phyloP scores from a whole-genome alignment of 768 basidiomycete genomes.

The Tricholoma matsutake region DNA sequence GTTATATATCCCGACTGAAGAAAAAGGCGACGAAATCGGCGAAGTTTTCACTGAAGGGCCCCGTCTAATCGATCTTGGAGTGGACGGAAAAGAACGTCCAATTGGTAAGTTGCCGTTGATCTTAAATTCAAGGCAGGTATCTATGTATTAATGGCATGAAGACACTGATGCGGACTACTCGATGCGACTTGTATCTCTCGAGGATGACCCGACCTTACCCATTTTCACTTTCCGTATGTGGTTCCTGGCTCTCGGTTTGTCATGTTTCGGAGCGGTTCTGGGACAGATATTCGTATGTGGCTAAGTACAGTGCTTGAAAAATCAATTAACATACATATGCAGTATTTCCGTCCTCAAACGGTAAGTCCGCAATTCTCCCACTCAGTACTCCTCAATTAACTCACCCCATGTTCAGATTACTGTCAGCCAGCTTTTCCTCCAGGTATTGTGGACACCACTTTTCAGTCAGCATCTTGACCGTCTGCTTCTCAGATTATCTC shows the following conservation, averaged over 20 bases:
- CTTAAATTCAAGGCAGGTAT: neutral
- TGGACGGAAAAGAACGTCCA: constrained; percentile 46
- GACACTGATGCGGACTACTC: constrained; percentile 34
- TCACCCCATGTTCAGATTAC: constrained; percentile 17
- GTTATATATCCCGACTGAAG: constrained; percentile 3
- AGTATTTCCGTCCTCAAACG: constrained; percentile 44
- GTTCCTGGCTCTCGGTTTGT: constrained; percentile 44
- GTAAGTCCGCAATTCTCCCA: neutral
- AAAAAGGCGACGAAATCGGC: constrained; percentile 10
- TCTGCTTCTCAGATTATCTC: constrained; percentile 33
- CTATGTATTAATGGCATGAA: constrained; percentile 4
- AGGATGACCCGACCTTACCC: constrained; percentile 36
- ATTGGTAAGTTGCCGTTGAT: constrained; percentile 31
- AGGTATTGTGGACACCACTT: neutral
- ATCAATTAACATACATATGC: constrained; percentile 2
- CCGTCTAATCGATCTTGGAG: constrained; percentile 41
- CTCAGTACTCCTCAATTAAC: neutral
- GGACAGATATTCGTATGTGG: constrained; percentile 34
- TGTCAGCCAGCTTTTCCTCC: constrained; percentile 40
- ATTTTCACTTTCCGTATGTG: constrained; percentile 43
- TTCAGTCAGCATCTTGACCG: neutral
- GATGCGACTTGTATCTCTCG: constrained; percentile 36
- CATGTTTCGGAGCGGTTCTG: constrained; percentile 41
- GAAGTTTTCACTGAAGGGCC: constrained; percentile 19
- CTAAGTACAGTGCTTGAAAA: neutral